phyloP scores from a whole-genome alignment of 2,329 filamentous ascomycete species.

The Paraphoma chrysanthemicola region DNA sequence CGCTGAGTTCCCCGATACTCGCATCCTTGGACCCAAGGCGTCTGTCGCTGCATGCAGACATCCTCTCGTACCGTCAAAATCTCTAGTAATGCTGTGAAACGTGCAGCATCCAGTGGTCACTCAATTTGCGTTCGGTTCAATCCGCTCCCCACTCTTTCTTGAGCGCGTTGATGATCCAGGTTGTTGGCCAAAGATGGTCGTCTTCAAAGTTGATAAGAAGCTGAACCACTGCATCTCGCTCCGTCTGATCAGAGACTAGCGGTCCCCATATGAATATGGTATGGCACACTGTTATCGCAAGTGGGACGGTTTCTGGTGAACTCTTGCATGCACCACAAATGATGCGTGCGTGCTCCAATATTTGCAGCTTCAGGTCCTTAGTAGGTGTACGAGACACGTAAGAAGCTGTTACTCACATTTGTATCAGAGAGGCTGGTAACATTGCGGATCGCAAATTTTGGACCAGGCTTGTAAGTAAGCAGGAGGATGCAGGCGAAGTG shows the following conservation, averaged over 20 bases:
- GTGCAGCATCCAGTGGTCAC: not conserved
- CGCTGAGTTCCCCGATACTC: not conserved
- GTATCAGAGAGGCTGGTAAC: constrained; percentile 20
- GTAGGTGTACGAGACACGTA: not conserved
- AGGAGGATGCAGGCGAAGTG: constrained; percentile 40
- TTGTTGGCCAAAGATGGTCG: constrained; percentile 37
- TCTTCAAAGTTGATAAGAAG: constrained; percentile 32
- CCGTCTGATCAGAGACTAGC: constrained; percentile 21
- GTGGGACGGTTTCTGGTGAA: constrained; percentile 29
- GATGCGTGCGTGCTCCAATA: constrained; percentile 32
- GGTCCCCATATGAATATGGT: constrained; percentile 39
- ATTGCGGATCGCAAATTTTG: constrained; percentile 34
- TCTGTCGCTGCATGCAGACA: not conserved
- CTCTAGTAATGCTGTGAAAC: not conserved
- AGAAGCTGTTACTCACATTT: constrained; percentile 22
- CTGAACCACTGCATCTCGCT: constrained; percentile 29
- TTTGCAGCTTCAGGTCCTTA: constrained; percentile 19
- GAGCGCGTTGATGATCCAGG: constrained; percentile 38
- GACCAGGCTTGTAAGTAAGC: constrained; percentile 38
- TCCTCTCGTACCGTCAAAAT: not conserved
- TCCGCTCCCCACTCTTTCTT: constrained; percentile 33
- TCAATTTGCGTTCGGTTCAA: not conserved
- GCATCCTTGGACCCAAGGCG: not conserved
- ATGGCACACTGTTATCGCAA: constrained; percentile 33
- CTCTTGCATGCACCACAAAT: constrained; percentile 37